Percentiles rank a stretch among this genome's conserved stretches.
These are phyloP conservation scores for Yamadazyma diddensiae DNA, from an alignment of 1,139 yeast genomes.

Conservation along the genomic window DNA sequence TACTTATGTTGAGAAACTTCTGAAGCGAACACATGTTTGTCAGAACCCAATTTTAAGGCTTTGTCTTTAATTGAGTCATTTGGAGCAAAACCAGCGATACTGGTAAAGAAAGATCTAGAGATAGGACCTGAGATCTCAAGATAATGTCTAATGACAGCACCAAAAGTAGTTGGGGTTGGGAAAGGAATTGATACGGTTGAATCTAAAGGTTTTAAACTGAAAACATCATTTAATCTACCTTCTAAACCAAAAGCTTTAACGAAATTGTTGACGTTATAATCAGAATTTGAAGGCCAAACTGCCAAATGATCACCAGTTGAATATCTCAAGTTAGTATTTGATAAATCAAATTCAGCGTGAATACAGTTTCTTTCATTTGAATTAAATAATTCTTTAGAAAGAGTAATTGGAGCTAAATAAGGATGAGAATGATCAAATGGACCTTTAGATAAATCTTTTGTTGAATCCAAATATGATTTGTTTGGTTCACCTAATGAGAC, in stretches of 20 bases:
- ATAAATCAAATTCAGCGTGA: conserved; percentile 84
- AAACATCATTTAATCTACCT: conserved; percentile 52
- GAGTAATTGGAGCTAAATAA: conserved; percentile 65
- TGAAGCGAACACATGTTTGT: conserved; percentile 65
- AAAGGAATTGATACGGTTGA: conserved; percentile 70
- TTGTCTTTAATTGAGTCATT: conserved; percentile 52
- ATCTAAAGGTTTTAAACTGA: conserved; percentile 70
- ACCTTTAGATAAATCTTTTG: conserved; percentile 52
- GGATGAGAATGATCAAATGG: conserved; percentile 89
- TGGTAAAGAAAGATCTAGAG: conserved; percentile 79
- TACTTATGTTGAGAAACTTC: conserved; percentile 58
- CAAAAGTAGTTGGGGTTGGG: conserved; percentile 90
- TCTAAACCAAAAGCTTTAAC: conserved; percentile 60
- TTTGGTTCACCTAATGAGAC: conserved; percentile 89
- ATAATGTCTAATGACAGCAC: conserved; percentile 80
- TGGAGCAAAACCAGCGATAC: conserved; percentile 86
- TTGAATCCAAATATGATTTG: conserved; percentile 48
- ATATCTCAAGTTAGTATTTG: conserved; percentile 73
- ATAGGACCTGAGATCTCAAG: conserved; percentile 91
- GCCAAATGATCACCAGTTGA: conserved; percentile 97
- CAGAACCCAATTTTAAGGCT: conserved; percentile 56
- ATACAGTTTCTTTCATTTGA: conserved; percentile 73
- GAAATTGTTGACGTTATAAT: conserved; percentile 68
- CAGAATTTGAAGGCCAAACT: conserved; percentile 87
- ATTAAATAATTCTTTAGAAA: conserved; percentile 68